These are phyloP conservation scores for Lagenidium giganteum DNA, from an alignment of 352 stramenopile species.

Conservation along the genomic window DNA sequence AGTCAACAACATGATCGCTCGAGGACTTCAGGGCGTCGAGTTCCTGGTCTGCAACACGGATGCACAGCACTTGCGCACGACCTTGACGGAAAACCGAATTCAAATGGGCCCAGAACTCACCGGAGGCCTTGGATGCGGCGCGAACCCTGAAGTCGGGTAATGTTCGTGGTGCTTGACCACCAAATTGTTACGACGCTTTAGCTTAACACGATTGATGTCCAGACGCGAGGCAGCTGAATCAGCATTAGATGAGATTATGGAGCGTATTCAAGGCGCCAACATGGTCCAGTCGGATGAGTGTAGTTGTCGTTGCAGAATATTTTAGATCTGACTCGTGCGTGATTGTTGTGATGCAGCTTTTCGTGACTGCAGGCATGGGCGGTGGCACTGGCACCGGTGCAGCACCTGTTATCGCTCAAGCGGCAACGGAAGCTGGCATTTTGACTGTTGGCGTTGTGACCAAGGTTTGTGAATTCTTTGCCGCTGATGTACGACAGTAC, in stretches of 20 bases:
- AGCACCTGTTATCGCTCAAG: conserved; percentile 77
- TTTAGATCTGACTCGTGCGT: neutral
- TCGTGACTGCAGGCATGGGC: conserved; percentile 84
- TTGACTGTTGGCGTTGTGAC: conserved; percentile 85
- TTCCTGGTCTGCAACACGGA: conserved; percentile 92
- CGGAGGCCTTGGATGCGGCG: conserved; percentile 70
- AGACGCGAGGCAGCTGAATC: conserved; percentile 72
- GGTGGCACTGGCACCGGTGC: conserved; percentile 80
- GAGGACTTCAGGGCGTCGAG: conserved; percentile 75
- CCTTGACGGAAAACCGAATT: conserved; percentile 86
- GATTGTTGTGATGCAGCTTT: conserved; percentile 47
- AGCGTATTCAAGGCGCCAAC: conserved; percentile 76
- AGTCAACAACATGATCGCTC: conserved; percentile 90
- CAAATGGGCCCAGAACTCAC: conserved; percentile 88
- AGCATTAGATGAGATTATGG: conserved; percentile 82
- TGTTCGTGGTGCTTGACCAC: neutral
- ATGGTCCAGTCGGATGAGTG: conserved; percentile 41
- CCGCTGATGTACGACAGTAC: too few relatives aligned
- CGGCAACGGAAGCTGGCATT: conserved; percentile 76
- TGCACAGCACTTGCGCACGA: conserved; percentile 87
- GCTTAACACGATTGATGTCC: neutral
- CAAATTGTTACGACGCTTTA: too few relatives aligned
- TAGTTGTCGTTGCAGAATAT: neutral
- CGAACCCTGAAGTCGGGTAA: conserved; percentile 77
- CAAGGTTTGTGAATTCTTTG: conserved; percentile 49